phyloP scores from a whole-genome alignment of 2,329 filamentous ascomycete species.

The Talaromyces sp. region DNA sequence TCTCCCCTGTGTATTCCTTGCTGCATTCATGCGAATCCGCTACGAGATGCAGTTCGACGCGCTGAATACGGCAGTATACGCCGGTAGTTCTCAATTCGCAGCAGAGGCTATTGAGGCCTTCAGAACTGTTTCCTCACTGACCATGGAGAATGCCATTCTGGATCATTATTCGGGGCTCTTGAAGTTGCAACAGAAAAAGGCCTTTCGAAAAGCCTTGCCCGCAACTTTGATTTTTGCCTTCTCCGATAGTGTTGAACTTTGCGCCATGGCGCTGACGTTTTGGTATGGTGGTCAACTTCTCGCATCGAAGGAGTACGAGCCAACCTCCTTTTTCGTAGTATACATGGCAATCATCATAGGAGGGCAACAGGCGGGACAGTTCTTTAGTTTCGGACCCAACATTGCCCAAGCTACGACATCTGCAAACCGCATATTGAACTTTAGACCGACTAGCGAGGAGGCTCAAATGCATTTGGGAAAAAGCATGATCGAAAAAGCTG shows the following conservation, averaged over 20 bases:
- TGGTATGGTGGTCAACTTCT: slow-evolving; percentile 65
- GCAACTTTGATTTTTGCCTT: slow-evolving; percentile 69
- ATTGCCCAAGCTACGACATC: slow-evolving; percentile 44
- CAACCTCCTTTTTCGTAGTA: slow-evolving; percentile 57
- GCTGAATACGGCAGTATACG: slow-evolving; percentile 69
- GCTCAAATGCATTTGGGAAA: background rate
- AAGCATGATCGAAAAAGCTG: background rate
- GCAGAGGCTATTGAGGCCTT: slow-evolving; percentile 74
- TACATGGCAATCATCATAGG: slow-evolving; percentile 71
- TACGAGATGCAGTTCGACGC: slow-evolving; percentile 64
- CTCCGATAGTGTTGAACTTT: slow-evolving; percentile 67
- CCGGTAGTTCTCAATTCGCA: slow-evolving; percentile 73
- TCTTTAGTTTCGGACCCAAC: slow-evolving; percentile 66
- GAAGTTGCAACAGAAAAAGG: slow-evolving; percentile 58
- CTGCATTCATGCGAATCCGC: slow-evolving; percentile 55
- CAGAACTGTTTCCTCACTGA: slow-evolving; percentile 70
- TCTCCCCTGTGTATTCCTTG: slow-evolving; percentile 54
- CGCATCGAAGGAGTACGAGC: slow-evolving; percentile 51
- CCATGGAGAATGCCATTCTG: slow-evolving; percentile 68
- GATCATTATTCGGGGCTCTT: slow-evolving; percentile 64
- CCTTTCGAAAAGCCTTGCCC: slow-evolving; percentile 64
- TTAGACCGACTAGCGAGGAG: slow-evolving; percentile 19
- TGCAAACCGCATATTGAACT: slow-evolving; percentile 39
- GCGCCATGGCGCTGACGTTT: slow-evolving; percentile 63
- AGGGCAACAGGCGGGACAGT: slow-evolving; percentile 67